Evolutionary conservation across 495 filamentous ascomycete genomes (phyloP), one percentile per base, ranked within the genome.

Genomic region (Lophiotrema nucula): DNA sequence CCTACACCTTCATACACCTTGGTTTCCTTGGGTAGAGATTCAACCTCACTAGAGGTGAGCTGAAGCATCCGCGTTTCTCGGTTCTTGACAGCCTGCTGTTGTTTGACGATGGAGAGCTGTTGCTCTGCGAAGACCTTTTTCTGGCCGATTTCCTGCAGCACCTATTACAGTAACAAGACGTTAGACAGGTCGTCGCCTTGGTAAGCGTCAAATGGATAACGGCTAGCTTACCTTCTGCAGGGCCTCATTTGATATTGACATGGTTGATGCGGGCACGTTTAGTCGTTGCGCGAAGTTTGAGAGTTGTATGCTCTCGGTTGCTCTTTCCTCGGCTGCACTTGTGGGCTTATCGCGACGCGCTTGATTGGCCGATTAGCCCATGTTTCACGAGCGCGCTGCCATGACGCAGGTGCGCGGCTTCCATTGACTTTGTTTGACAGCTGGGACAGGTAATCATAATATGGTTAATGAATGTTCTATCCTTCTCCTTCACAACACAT

Each of bases 221-320:
- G n/a, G n/a, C n/a, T n/a, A n/a, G 23, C 73, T 69, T 65, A 90
- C 93, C 86, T 96, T 96, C 72, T 96, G 88, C 57, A 97, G 77
- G 64, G 92, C 90, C 80, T 96, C 89, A 69, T 93, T 96, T 54
- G 92, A 87, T 66, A 98, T 92, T 60, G 93, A 95, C 93, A 98
- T 98, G 56, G 64, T 81, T 18, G 33, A 35, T 42, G n/a, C 37
- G 8, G 19, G 41, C n/a, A 26, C 31, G 23, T 4, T 15, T 42
- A 10, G 12, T 2, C 15, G 22, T 43, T 2, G 21, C 25, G 38
- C 4, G 3, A 35, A 35, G 8, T 35, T 15, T 35, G 31, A 15
- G n/a, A n/a, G n/a, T n/a, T n/a, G 31, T 35, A 35, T 6, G 10
- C 8, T 8, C 39, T 47, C 44, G 44, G 44, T 26, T 47, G 19